Evolutionary conservation across 225 moss, liverwort and hornwort species (phyloP), one percentile per base, ranked within the genome.

Genomic region (Asterella californica): DNA sequence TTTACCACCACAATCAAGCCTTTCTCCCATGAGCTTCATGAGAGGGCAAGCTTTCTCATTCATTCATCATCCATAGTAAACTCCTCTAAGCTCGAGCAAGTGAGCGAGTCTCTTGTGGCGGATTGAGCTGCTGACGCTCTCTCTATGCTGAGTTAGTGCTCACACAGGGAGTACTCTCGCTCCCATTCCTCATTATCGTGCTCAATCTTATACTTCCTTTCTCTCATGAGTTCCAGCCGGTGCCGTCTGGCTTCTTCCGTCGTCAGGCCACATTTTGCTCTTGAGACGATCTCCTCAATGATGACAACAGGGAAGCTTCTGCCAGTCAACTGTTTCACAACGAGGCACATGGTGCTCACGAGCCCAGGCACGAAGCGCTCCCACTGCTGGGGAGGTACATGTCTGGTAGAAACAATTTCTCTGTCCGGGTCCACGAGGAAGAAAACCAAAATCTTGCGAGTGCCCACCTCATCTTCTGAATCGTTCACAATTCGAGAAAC

Each of bases 371-470:
- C 45, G 6, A 2, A n/a, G 6, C 9, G 46, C 70, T 72, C 80
- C 80, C 77, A 66, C 37, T 84, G 80, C 38, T 80, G 80, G 49
- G 80, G 76, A 21, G 72, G 80, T 52, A 84, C 54, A 52, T 84
- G 72, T 38, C 63, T 80, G 7, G 80, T 62, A 1, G 84, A 84
- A 12, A 77, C 65, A 30, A 84, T 84, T 53, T 78, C 80, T 0
- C 27, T 19, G 9, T 78, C 55, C 0, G 80, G 80, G 72, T 84
- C 65, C 55, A 84, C 84, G 71, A 81, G n/a, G 70, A 81, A 84
- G 33, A 84, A 81, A 9, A 84, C 84, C 37, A 84, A 54, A 49
- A 78, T 81, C 70, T 84, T 84, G 37, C 81, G 80, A 17, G 22
- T 57, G 22, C 77, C 81, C 46, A 77, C 81, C 59, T 81, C 54